Base-by-base conservation (phyloP, 2,329 filamentous ascomycete species). In the Colletotrichum sp. region DNA sequence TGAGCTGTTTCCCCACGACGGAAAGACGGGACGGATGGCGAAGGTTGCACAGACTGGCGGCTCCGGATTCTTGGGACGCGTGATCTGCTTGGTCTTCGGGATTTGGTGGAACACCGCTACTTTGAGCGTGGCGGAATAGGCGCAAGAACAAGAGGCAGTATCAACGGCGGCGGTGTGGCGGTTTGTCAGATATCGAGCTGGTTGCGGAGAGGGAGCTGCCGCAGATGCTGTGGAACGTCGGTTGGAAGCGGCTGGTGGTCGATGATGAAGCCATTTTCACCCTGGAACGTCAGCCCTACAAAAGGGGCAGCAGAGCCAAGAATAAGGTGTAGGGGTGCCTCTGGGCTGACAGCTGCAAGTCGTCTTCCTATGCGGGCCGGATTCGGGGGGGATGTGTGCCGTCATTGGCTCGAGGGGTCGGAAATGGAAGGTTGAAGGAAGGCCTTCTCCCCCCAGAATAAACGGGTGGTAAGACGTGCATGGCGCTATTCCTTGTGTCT, bases 201-300 rank as follows among this genome's bases (percentile, higher is more conserved):
- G 28, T 28, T 44, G 72, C 44, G 57, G 57, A 44, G 21, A 15
- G 32, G 32, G 10, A 28, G 55, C 10, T 57, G 32, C 63, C 15
- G 55, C 8, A 52, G n/a, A 55, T n/a, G 55, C 26, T 64, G 73
- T 76, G 64, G 63, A 73, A 76, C 69, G 30, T 68, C 52, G 64
- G 73, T 34, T 68, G 30, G 57, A 63, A 15, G 32, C 69, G 32
- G 32, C 21, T 6, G 15, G 44, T 24, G 69, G 10, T 28, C 12
- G n/a, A 24, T 5, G 28, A 57, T 30, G 64, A 68, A 65, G 57
- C 62, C 55, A 68, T 68, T 24, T 32, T 39, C 39, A 64, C 32
- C 68, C 62, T 44, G 32, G 28, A 34, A 34, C 34, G 73, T 76
- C 73, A 76, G 73, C 73, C 73, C 64, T 76, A 73, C 64, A 62